Base-by-base conservation (phyloP, 805 yeast genomes). In the Ogataea thermomethanolica region DNA sequence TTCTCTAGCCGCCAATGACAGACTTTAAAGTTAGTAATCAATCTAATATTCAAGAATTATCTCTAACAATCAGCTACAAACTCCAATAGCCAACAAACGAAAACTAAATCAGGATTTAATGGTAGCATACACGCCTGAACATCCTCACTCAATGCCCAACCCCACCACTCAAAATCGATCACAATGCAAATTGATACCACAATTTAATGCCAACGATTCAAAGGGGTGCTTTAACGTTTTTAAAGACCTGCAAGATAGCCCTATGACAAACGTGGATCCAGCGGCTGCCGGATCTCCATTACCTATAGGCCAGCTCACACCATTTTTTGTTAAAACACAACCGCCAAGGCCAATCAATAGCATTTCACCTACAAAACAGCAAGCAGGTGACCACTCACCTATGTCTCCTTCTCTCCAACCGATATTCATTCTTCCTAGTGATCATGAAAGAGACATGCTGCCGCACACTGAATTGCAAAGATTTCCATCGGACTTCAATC, bases 401-500 rank as follows among this genome's bases (percentile, higher is more conserved):
- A 29, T 41, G 13, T 43, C 51, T 2, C 46, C 48, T 3, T 37
- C 48, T 3, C 30, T 44, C 17, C 51, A 47, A 28, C 51, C 51
- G 4, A 47, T 47, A 12, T 41, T 44, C 32, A 42, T 47, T 15
- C 35, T 47, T 13, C 51, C 41, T 10, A 33, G 36, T 17, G 51
- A 47, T 9, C 44, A 33, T 17, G 51, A 47, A 15, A 37, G 46
- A 31, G 46, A 45, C 10, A 35, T 34, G 33, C 10, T 39, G 25
- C 30, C 39, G 4, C 39, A 44, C 21, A 33, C 25, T 8, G 46
- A 43, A 22, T 17, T 40, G 7, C 48, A 38, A 14, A 44, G 44
- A 26, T 69, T 76, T 38, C 81, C 83, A 1, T 45, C 64, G 1
- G 52, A 54, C 10, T 82, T 84, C 54, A 72, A 81, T 43, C 91